These are phyloP conservation scores for Parathielavia appendiculata DNA, from an alignment of 495 filamentous ascomycete genomes.

Conservation along the genomic window DNA sequence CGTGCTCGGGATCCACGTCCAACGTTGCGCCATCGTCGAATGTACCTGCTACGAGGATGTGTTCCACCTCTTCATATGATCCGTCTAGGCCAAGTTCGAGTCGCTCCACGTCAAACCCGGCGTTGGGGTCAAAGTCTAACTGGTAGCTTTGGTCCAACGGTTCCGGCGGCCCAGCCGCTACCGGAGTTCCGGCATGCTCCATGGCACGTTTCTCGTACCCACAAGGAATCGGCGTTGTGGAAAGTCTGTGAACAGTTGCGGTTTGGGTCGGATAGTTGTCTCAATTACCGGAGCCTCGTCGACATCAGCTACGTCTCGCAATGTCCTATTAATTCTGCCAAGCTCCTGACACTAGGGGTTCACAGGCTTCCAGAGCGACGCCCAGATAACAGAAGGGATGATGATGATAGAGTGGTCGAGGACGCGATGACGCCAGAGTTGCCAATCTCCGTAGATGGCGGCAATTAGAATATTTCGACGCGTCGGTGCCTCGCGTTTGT, in stretches of 20 bases:
- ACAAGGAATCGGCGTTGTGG: too few relatives aligned
- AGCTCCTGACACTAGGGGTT: neutral
- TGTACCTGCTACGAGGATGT: neutral
- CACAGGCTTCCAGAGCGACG: neutral
- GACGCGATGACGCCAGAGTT: neutral
- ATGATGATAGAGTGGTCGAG: neutral
- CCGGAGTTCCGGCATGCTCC: slow-evolving; percentile 26
- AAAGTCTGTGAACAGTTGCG: neutral
- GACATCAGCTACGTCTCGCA: neutral
- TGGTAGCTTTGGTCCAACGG: slow-evolving; percentile 28
- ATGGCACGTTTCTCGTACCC: slow-evolving; percentile 10
- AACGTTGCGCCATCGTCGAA: neutral
- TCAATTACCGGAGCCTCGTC: slow-evolving; percentile 1
- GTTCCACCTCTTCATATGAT: slow-evolving; percentile 13
- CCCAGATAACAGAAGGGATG: neutral
- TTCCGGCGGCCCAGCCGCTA: slow-evolving; percentile 16
- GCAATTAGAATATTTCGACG: neutral
- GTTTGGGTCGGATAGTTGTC: neutral
- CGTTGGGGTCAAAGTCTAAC: slow-evolving; percentile 23
- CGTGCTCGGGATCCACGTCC: slow-evolving; percentile 22
- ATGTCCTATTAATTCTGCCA: neutral
- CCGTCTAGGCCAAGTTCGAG: slow-evolving; percentile 31
- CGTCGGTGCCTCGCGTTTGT: neutral
- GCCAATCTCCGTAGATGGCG: neutral
- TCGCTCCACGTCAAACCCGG: slow-evolving; percentile 24